Base-by-base conservation (phyloP, 106 monocot genomes). In the Triglochin maritima region DNA sequence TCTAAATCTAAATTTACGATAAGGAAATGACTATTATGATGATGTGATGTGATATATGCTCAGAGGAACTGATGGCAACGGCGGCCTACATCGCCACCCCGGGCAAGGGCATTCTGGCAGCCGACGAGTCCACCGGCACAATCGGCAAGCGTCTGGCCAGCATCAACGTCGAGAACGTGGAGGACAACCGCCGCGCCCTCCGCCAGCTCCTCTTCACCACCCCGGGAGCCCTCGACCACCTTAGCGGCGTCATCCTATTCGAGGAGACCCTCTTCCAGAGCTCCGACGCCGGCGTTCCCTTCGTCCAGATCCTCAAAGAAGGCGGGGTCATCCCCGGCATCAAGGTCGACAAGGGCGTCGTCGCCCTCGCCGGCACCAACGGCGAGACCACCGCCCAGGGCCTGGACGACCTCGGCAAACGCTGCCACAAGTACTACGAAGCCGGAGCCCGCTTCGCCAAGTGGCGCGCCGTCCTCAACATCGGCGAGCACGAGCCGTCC, bases 261-360 rank as follows among this genome's bases (percentile, higher is more conserved):
- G 74, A 74, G 57, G 74, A 74, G 10, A 74, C 74, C 47, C 74
- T 74, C 29, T 66, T 49, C 74, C 74, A 74, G 74, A 67, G 12
- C 9, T 48, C 74, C 6, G 46, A 66, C 14, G 57, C 17, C 48
- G 74, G 74, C 6, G 49, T 66, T 29, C 66, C 74, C 29, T 74
- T 74, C 59, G 74, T 74, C 8, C 42, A 74, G 10, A 47, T 74
- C 49, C 59, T 74, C 29, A 66, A 58, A 12, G 65, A 66, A 6
- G 66, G 66, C 1, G 74, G 74, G 1, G 74, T 74, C n/a, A 41
- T 74, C 59, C 74, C 74, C 50, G 74, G 74, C 41, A 74, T 74
- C 74, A 74, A 74, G 67, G 74, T 74, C 41, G 74, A 74, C 74
- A 74, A 74, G 74, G 74, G 74, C 49, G 46, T 45, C 47, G 74